Evolutionary conservation across 495 filamentous ascomycete species (phyloP), one percentile per base, ranked within the genome.

Genomic region (Aspergillus olivimuriae): DNA sequence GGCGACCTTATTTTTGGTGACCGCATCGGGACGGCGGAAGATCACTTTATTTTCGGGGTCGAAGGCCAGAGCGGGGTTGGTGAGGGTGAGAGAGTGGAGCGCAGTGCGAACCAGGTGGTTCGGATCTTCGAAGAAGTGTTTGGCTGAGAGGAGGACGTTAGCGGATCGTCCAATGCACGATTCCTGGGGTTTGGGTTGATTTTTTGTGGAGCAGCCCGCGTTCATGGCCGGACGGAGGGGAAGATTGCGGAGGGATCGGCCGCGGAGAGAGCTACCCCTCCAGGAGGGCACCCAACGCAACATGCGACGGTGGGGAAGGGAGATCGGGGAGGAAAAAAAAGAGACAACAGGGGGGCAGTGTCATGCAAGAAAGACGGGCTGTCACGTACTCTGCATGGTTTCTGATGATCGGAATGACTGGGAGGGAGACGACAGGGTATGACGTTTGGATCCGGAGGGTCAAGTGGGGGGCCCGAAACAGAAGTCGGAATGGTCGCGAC

Each of bases 61-160:
- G 52, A 90, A 74, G 31, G 84, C 81, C 14, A 94, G 69, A 46
- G 83, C 82, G 6, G 92, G 92, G 64, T 98, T 97, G 35, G 84
- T 88, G 39, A 88, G 66, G 16, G 89, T 88, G 24, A 87, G 68
- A 38, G 86, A 80, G 47, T 81, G 73, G 17, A 98, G 81, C 14
- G 89, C 84, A 11, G 80, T 74, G 50, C 80, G 73, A 53, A 98
- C 88, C 43, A 96, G 77, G 50, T 84, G 73, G 43, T 74, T 79
- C 18, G 92, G 84, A 63, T 94, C 86, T 54, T 86, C 81, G 72
- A 96, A 80, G 75, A 96, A 98, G 69, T 98, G 92, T 67, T 94
- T 94, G 51, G 82, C 69, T 73, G 44, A 16, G 32, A 34, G 22
- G 33, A 5, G 7, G 24, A 26, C 40, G 31, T 56, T 46, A 47